Percentiles rank a stretch among this genome's conserved stretches.
Evolutionary conservation across 352 stramenopile genomes (phyloP).

Genomic region (Phytophthora vignae): DNA sequence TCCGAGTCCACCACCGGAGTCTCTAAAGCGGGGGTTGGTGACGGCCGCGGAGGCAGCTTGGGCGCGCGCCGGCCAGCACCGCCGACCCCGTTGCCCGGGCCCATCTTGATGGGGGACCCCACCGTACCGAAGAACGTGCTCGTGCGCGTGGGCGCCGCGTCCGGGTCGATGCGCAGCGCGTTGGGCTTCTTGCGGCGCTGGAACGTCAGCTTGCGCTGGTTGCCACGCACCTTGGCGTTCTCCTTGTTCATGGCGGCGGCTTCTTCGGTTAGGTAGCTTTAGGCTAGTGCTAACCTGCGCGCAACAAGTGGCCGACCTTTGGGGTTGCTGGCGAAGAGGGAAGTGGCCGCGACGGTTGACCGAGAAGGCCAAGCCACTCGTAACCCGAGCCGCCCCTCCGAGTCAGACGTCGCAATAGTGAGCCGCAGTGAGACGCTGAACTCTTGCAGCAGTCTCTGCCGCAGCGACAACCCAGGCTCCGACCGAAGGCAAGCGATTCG

Average conservation of each 20-base stretch:
- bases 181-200: conserved; percentile 55
- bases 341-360: conserved; percentile 27
- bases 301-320: conserved; percentile 14
- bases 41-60: conserved; percentile 23
- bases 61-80: conserved; percentile 17
- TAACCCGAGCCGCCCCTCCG: conserved; percentile 6
- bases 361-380: neutral
- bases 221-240: conserved; percentile 56
- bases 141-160: conserved; percentile 44
- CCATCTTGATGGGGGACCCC: conserved; percentile 78
- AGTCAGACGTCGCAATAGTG: neutral
- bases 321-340: conserved; percentile 22
- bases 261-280: neutral
- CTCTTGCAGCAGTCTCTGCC: conserved; percentile 30
- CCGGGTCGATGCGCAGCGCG: conserved; percentile 42
- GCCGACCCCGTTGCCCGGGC: conserved; percentile 26
- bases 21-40: conserved; percentile 7
- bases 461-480: conserved; percentile 25
- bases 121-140: conserved; percentile 78
- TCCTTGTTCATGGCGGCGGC: conserved; percentile 51
- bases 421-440: conserved; percentile 1
- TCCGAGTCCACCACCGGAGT: conserved; percentile 47
- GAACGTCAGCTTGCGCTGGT: conserved; percentile 63
- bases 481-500: conserved; percentile 2
- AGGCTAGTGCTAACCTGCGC: neutral